These are phyloP conservation scores for Silybum marianum DNA, from an alignment of 129 eudicot genomes.

Conservation along the genomic window DNA sequence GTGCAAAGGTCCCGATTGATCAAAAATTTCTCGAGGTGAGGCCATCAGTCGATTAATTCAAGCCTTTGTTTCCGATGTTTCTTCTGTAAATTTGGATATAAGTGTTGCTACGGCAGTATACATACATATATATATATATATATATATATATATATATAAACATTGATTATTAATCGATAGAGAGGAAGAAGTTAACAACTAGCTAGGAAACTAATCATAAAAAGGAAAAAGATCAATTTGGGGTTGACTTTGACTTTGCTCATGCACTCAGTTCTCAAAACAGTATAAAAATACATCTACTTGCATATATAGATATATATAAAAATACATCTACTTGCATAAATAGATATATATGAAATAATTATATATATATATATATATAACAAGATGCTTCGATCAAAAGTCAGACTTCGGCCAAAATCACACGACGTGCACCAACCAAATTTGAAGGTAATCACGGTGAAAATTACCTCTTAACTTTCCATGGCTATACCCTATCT, in stretches of 20 bases:
- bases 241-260: slow-evolving; percentile 29
- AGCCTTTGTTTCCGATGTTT: slow-evolving; percentile 5
- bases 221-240: not conserved
- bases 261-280: not conserved
- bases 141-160: not conserved
- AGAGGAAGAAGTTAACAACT: not conserved
- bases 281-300: too few species aligned
- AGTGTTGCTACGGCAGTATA: too few species aligned
- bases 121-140: not conserved
- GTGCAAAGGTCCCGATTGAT: slow-evolving; percentile 36
- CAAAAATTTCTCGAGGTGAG: slow-evolving; percentile 21
- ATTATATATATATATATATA: too few species aligned
- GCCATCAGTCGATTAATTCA: slow-evolving; percentile 18
- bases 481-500: too few species aligned
- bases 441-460: too few species aligned
- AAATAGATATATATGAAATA: too few species aligned
- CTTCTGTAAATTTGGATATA: not conserved
- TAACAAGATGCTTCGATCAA: not conserved
- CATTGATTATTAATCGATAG: not conserved
- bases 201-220: not conserved
- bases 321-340: too few species aligned
- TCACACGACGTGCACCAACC: too few species aligned
- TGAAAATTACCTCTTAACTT: too few species aligned
- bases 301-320: too few species aligned
- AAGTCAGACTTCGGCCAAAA: not conserved